Conservation (phyloP, 1,284 basidiomycete genomes). For the Termitomyces sp. region DNA sequence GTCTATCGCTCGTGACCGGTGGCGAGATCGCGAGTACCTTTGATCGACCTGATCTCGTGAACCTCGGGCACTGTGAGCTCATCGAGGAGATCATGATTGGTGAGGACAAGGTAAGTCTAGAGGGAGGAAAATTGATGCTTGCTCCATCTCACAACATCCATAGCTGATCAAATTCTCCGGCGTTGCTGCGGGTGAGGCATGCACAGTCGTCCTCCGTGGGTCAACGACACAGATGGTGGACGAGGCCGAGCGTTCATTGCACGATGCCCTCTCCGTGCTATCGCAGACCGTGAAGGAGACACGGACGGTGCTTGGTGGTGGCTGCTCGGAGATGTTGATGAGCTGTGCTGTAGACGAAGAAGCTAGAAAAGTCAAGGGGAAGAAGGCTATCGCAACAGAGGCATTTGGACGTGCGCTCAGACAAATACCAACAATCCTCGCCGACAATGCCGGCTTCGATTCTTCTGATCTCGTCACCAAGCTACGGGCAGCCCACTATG, state of each 20-base stretch:
- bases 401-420: constrained; percentile 86
- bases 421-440: constrained; percentile 94
- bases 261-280: constrained; percentile 95
- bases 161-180: constrained; percentile 99
- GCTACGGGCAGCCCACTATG: constrained; percentile 91
- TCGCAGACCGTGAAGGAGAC: constrained; percentile 99
- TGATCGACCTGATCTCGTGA: constrained; percentile 89
- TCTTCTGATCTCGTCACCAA: constrained; percentile 92
- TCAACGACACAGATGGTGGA: constrained; percentile 99
- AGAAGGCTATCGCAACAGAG: constrained; percentile 95
- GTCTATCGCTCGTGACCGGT: constrained; percentile 92
- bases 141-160: not conserved
- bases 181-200: constrained; percentile 97
- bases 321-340: constrained; percentile 99
- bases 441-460: constrained; percentile 97
- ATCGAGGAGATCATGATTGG: constrained; percentile 99
- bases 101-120: constrained; percentile 81
- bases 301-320: constrained; percentile 89
- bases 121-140: not conserved
- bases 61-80: constrained; percentile 88
- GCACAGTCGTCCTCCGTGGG: constrained; percentile 95
- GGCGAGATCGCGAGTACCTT: constrained; percentile 98
- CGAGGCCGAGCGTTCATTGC: constrained; percentile 95
- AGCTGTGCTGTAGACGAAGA: constrained; percentile 89
- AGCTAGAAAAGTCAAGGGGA: constrained; percentile 82